Base-by-base conservation (phyloP, 331 rosid genomes). In the Malus hybrid region DNA sequence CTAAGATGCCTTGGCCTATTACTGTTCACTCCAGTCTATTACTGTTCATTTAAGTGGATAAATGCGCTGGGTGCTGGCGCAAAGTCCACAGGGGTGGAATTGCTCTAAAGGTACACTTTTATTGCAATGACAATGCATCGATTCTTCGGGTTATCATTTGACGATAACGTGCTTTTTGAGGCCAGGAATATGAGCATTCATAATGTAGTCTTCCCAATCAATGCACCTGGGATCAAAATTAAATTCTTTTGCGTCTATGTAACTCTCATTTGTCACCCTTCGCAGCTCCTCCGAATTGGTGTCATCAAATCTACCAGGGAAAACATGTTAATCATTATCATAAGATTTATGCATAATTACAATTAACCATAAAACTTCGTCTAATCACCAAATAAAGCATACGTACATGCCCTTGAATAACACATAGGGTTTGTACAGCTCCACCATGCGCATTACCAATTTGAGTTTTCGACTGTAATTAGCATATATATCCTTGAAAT, bases 321-420 rank as follows among this genome's bases (percentile, higher is more conserved):
- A 16, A 26, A 8, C 24, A 44, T 44, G 50, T 44, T 44, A 44
- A 10, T 10, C 15, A 11, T 11, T 44, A 10, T 9, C 14, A 1
- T 3, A 10, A 3, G 5, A 44, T 3, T 3, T 44, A 11, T 44
- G 13, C 50, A 42, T 44, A 44, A 44, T 44, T 44, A 44, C 14
- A 3, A 44, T 44, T 44, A 44, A 4, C 4, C 5, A 44, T 44
- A 42, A 42, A 42, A 42, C 48, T 42, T 42, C 0, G 48, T 42
- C 4, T 44, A 11, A 44, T 44, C 48, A 11, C 5, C 15, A 44
- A 44, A 11, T 44, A 44, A 13, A 58, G 10, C 7, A 13, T 57
- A 78, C 98, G 61, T 82, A 91, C 98, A 88, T 50, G 72, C 93
- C 93, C 67, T 80, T 85, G 87, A 91, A 93, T 75, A 93, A 80